Evolutionary conservation across 192 early-diverging fungal species (phyloP).

Genomic region (Coemansia sp.): DNA sequence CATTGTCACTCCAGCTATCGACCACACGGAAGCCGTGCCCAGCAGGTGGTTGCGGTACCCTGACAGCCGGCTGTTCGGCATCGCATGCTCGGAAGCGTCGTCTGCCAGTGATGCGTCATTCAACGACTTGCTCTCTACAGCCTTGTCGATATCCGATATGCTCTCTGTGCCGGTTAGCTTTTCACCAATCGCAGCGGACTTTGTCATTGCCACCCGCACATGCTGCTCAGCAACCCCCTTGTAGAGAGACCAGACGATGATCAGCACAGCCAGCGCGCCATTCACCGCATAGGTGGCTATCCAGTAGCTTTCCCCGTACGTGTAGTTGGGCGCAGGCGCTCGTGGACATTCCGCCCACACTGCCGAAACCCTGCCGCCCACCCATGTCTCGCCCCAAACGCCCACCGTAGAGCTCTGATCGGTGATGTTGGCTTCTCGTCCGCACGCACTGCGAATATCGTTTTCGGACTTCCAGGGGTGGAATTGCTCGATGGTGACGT

Average conservation of each 20-base stretch:
- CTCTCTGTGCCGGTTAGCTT: background rate
- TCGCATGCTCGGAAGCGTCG: too few species aligned
- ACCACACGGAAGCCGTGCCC: conserved; percentile 42
- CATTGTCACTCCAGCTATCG: conserved; percentile 25
- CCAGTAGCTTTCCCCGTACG: conserved; percentile 37
- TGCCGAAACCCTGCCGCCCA: conserved; percentile 3
- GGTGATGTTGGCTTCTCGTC: conserved; percentile 15
- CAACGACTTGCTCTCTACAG: too few species aligned
- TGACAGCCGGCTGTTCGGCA: background rate
- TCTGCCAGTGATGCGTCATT: too few species aligned
- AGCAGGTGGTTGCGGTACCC: conserved; percentile 47
- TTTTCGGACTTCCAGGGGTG: conserved; percentile 27
- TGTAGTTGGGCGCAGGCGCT: conserved; percentile 29
- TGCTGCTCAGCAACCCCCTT: conserved; percentile 30
- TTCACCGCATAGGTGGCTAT: conserved; percentile 37
- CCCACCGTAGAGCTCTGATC: conserved; percentile 22
- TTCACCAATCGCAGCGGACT: background rate
- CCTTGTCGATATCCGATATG: background rate
- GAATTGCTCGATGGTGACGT: conserved; percentile 47
- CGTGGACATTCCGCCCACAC: conserved; percentile 51
- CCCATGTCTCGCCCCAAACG: conserved; percentile 30
- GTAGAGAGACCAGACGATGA: conserved; percentile 45
- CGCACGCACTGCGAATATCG: conserved; percentile 41
- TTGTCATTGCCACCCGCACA: conserved; percentile 9
- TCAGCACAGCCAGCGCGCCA: conserved; percentile 32